Conservation (phyloP, 176 grass and related monocot species). For the barley (Hordeum vulgare) region MorexV3_pseudomolecules_assembly NC_058522.1:564813109-564813608, state of each 20-base stretch:
- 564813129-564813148: slow-evolving; percentile 45
- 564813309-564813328: neutral
- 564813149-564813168: slow-evolving; percentile 87
- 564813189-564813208: slow-evolving; percentile 91
- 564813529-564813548: slow-evolving; percentile 92
- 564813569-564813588: slow-evolving; percentile 69
- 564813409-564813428: slow-evolving; percentile 98
- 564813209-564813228: slow-evolving; percentile 84
- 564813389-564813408: slow-evolving; percentile 90
- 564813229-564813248: slow-evolving; percentile 82
- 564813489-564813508: slow-evolving; percentile 18
- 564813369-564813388: slow-evolving; percentile 91
- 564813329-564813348: slow-evolving; percentile 8
- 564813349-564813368: slow-evolving; percentile 88
- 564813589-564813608: slow-evolving; percentile 76
- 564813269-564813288: slow-evolving; percentile 48
- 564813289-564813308: neutral
- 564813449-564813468: slow-evolving; percentile 60
- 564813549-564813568: slow-evolving; percentile 77
- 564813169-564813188: slow-evolving; percentile 99
- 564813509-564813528: slow-evolving; percentile 89
- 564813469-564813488: slow-evolving; percentile 81
- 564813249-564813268: slow-evolving; percentile 94
- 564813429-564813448: slow-evolving; percentile 76
- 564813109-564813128: slow-evolving; percentile 4